Evolutionary conservation across 2,329 filamentous ascomycete species (phyloP), one percentile per base, ranked within the genome.

Genomic region (Epichloe sp.): DNA sequence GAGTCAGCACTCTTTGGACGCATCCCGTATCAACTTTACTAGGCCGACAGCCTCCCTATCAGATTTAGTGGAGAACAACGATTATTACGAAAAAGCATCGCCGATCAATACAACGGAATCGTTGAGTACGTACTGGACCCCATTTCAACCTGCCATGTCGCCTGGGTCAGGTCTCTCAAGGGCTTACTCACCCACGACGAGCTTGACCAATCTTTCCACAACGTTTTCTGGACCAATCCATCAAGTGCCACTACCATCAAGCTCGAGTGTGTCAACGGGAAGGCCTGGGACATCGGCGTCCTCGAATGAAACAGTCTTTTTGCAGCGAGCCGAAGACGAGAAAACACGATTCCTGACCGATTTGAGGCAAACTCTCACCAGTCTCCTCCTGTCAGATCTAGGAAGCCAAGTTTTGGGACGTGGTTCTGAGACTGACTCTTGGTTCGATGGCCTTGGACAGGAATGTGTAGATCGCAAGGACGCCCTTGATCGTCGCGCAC

Each of bases 361-460:
- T 34, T 72, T 95, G 34, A 83, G 83, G 58, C 86, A 90, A 62
- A 86, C 83, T 0, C 70, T 97, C 40, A 91, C 85, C 2, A 90
- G 88, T 56, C 73, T 98, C 17, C 70, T 97, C 2, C 71, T 97
- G 26, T 97, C 91, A 47, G 93, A 98, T 63, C 74, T 97, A 4
- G 89, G 90, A 5, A 89, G 84, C 41, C 79, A 88, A 34, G 84
- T 96, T 1, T 93, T 94, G 65, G 81, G 83, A n/a, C 80, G 79
- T 48, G 93, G 93, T 3, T 95, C 89, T 42, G 93, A 98, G 69
- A 97, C 91, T 0, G 93, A 97, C 64, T 75, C 75, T 3, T 96
- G 91, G 85, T 93, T 96, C 58, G 75, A 79, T 49, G 78, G 79
- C 14, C 65, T 89, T 6, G 80, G 81, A 3, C 78, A 83, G 58